Base-by-base conservation (phyloP, 257 asterid genomes). In the Solanum gandarillasii region DNA sequence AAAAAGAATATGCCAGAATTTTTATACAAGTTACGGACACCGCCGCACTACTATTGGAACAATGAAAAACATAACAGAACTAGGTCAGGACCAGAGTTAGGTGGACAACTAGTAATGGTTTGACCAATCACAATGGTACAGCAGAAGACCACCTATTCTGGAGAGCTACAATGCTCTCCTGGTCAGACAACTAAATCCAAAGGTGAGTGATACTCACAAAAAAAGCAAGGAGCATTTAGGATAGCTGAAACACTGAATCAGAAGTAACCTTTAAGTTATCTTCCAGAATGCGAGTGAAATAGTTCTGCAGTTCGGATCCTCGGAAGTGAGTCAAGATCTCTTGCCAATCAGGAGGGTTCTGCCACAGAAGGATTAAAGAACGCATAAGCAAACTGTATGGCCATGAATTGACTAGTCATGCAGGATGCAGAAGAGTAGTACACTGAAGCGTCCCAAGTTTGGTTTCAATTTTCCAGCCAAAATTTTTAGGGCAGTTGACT, bases 331-430 rank as follows among this genome's bases (percentile, higher is more conserved):
- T 96, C 94, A 96, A 92, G 83, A 97, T 97, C 92, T 97, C 99
- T 90, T 96, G 99, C 99, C 99, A 97, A 88, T 97, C 99, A 85
- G 99, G 99, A 78, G 99, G 99, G 86, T 93, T 96, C 99, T 97
- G 96, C 95, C 90, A 87, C 82, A 87, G 34, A 73, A 89, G 41
- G 14, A 74, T 71, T 43, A 38, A 52, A 83, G 36, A 91, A 74
- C 67, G 27, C 83, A 74, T 89, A 58, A 88, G 90, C 84, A 90
- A 90, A 39, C 68, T 34, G 25, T 71, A n/a, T 55, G 52, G 85
- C 83, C 9, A 55, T 34, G 29, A 81, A 71, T 27, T 27, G 18
- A 48, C 41, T 16, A 29, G 18, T 9, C 20, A 48, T 35, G 46
- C 52, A 88, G 75, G 75, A 35, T 46, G 82, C 46, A 71, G 88